Evolutionary conservation across 768 basidiomycete genomes (phyloP), one percentile per base, ranked within the genome.

Genomic region (Chalciporus pseudorubinellus): DNA sequence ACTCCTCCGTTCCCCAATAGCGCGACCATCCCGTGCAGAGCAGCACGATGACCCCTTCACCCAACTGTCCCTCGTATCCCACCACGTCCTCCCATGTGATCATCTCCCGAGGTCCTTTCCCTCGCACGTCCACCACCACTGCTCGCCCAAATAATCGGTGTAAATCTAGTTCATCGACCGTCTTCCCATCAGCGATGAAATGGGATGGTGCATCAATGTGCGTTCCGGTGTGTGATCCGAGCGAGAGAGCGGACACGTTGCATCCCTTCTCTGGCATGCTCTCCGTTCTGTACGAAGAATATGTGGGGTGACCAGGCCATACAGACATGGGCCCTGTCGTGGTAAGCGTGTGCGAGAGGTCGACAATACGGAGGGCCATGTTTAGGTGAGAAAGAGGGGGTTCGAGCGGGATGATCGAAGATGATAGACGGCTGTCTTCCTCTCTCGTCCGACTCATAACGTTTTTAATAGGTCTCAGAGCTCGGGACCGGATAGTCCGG

Each of bases 181-280:
- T 74, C 39, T 66, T 62, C 4, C 82, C 85, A 44, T 76, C 67
- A 6, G 66, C 66, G 63, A 84, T 63, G 70, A 86, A 88, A 58
- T 90, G 87, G 36, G 75, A 80, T 0, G 87, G 87, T 1, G 87
- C 85, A 62, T 90, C 87, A 59, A 89, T 75, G 68, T 90, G 87
- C 8, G 87, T 89, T 39, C 87, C 87, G 3, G 84, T 83, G 62
- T 90, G 87, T 1, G 87, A 81, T 13, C 83, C 81, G 10, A 87
- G 55, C 26, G 77, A 70, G 29, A 90, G 68, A 1, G 69, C 49
- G n/a, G 62, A 58, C 39, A 64, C 53, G 10, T 56, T 59, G 8
- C 34, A 51, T 11, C 18, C 7, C 4, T 44, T 16, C 31, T 53
- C 41, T 24, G 42, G 52, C 34, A 59, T 53, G 12, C 33, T 40